Evolutionary conservation across 2,329 filamentous ascomycete species (phyloP).

Genomic region (Paramyrothecium roridum): DNA sequence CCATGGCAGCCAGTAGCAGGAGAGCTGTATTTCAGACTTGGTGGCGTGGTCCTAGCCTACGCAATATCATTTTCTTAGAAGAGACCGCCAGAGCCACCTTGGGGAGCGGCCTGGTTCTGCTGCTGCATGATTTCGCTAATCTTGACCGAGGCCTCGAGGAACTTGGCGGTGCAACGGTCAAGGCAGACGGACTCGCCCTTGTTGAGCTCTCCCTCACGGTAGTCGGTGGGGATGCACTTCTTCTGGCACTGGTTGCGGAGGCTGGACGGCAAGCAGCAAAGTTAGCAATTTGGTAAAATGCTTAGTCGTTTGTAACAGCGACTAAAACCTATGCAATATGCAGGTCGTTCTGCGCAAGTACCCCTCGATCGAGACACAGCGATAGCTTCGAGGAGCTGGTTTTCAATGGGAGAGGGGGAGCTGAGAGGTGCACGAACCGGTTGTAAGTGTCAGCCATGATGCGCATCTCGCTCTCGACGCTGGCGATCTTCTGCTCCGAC

Average conservation of each 20-base stretch:
- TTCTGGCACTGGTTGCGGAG: constrained; percentile 84
- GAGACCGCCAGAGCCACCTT: constrained; percentile 45
- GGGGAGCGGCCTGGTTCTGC: constrained; percentile 59
- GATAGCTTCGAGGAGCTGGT: background rate
- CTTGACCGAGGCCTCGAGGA: constrained; percentile 98
- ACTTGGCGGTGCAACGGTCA: constrained; percentile 95
- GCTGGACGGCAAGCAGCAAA: constrained; percentile 37
- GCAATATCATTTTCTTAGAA: constrained; percentile 15
- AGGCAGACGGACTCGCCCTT: constrained; percentile 99
- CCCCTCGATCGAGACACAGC: too few relatives aligned
- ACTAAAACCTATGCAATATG: too few relatives aligned
- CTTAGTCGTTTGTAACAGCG: too few relatives aligned
- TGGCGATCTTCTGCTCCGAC: constrained; percentile 95
- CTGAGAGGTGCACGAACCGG: constrained; percentile 56
- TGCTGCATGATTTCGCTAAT: constrained; percentile 95
- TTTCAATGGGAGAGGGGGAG: background rate
- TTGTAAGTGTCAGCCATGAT: constrained; percentile 98
- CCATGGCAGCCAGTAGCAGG: too few relatives aligned
- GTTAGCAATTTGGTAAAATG: too few relatives aligned
- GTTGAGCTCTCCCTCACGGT: constrained; percentile 95
- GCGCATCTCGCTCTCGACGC: constrained; percentile 95
- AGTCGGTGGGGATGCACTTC: constrained; percentile 90
- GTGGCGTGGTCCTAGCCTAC: too few relatives aligned
- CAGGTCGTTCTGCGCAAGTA: too few relatives aligned
- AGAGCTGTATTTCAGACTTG: too few relatives aligned